These are phyloP conservation scores for Rhizopus arrhizus DNA, from an alignment of 371 early-diverging fungal species.

Conservation along the genomic window DNA sequence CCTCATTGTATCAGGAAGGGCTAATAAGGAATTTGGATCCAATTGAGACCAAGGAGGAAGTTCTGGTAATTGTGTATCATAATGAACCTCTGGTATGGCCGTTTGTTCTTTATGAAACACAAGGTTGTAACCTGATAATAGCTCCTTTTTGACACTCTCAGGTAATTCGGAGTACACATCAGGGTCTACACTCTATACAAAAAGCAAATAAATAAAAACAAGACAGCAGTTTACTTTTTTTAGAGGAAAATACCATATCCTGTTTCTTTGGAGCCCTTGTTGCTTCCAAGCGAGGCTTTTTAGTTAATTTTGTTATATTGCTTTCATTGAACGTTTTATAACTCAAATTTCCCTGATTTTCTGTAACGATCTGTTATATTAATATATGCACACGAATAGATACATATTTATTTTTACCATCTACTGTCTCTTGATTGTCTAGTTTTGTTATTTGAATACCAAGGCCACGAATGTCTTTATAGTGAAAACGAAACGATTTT, in stretches of 20 bases:
- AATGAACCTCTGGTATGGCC: neutral
- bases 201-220: neutral
- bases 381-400: neutral
- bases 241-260: neutral
- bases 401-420: slow-evolving; percentile 3
- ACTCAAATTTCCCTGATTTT: no score
- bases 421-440: slow-evolving; percentile 18
- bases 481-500: slow-evolving; percentile 45
- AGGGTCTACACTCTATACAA: slow-evolving; percentile 24
- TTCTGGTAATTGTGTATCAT: slow-evolving; percentile 22
- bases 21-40: slow-evolving; percentile 46
- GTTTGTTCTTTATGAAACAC: neutral
- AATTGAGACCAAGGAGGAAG: slow-evolving; percentile 62
- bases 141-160: slow-evolving; percentile 26
- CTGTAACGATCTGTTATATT: no score
- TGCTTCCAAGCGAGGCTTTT: no score
- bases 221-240: neutral
- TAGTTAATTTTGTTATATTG: no score
- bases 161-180: slow-evolving; percentile 33
- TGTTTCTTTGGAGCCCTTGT: neutral
- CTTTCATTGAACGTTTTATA: no score
- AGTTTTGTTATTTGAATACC: slow-evolving; percentile 71
- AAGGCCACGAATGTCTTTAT: slow-evolving; percentile 62
- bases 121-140: slow-evolving; percentile 8
- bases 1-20: slow-evolving; percentile 45